Evolutionary conservation across 2,329 filamentous ascomycete genomes (phyloP).

Genomic region (Alternaria tenuissima): DNA sequence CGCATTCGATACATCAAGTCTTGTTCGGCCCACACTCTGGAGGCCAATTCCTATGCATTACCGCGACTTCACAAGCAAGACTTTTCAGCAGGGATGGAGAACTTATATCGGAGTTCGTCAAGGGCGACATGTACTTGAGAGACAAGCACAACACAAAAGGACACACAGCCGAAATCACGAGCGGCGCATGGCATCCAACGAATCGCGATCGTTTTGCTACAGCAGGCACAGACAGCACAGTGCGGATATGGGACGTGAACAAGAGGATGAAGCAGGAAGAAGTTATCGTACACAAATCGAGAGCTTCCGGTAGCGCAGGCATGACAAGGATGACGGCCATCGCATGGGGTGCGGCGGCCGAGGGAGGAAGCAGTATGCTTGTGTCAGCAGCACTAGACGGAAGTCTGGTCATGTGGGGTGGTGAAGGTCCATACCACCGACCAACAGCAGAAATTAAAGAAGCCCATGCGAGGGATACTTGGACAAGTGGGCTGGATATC

Average conservation of each 20-base stretch:
- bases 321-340: constrained; percentile 94
- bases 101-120: constrained; percentile 84
- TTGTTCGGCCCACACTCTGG: constrained; percentile 86
- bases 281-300: constrained; percentile 95
- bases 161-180: constrained; percentile 90
- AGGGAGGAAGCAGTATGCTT: constrained; percentile 81
- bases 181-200: constrained; percentile 88
- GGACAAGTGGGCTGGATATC: constrained; percentile 92
- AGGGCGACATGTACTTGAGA: constrained; percentile 97
- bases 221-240: constrained; percentile 91
- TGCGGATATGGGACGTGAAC: constrained; percentile 97
- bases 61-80: constrained; percentile 88
- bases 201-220: constrained; percentile 87
- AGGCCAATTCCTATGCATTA: constrained; percentile 82
- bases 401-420: constrained; percentile 88
- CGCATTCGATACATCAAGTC: constrained; percentile 86
- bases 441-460: constrained; percentile 84
- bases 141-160: constrained; percentile 99
- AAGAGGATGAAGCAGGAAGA: constrained; percentile 89
- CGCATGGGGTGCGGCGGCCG: constrained; percentile 78
- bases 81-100: constrained; percentile 91
- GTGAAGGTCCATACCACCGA: constrained; percentile 83
- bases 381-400: constrained; percentile 88
- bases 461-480: constrained; percentile 82
- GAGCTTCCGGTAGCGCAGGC: constrained; percentile 84